Conservation (phyloP, 495 filamentous ascomycete species). For the Tuber calosporum region DNA sequence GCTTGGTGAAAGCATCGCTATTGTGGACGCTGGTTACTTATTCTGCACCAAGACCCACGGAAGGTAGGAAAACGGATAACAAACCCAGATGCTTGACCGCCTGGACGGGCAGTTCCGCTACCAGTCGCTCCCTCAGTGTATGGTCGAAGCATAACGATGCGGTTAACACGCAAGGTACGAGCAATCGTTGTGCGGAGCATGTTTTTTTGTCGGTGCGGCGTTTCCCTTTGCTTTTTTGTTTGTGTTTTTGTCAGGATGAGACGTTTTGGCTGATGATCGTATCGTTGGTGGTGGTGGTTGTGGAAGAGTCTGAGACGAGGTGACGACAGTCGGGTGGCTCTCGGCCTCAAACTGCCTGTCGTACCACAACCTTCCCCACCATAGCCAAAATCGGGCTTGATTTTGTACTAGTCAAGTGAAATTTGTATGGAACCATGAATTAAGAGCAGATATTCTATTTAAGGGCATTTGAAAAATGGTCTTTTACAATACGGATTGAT, state of each 20-base stretch:
- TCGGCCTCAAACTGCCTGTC: background rate
- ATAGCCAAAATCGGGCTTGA: background rate
- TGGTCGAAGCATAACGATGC: slow-evolving; percentile 34
- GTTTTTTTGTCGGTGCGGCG: slow-evolving; percentile 17
- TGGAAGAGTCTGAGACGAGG: background rate
- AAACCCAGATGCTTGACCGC: slow-evolving; percentile 45
- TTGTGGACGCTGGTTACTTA: background rate
- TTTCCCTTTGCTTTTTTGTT: slow-evolving; percentile 20
- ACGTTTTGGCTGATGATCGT: background rate
- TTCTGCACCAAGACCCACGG: background rate
- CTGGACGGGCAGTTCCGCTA: slow-evolving; percentile 45
- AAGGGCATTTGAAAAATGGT: background rate
- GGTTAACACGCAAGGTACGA: slow-evolving; percentile 34
- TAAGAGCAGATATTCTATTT: background rate
- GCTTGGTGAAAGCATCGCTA: slow-evolving; percentile 78
- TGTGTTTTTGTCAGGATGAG: slow-evolving; percentile 1
- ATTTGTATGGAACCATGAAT: background rate
- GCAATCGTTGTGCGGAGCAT: slow-evolving; percentile 40
- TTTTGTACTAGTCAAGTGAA: background rate
- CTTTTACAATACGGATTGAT: background rate
- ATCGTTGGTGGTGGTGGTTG: background rate
- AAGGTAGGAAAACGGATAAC: slow-evolving; percentile 17
- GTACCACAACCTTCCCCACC: background rate
- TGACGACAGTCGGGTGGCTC: background rate
- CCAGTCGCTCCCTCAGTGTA: slow-evolving; percentile 47